phyloP scores from a whole-genome alignment of 108 stramenopile species.

The Stephanodiscus minutulus region DNA sequence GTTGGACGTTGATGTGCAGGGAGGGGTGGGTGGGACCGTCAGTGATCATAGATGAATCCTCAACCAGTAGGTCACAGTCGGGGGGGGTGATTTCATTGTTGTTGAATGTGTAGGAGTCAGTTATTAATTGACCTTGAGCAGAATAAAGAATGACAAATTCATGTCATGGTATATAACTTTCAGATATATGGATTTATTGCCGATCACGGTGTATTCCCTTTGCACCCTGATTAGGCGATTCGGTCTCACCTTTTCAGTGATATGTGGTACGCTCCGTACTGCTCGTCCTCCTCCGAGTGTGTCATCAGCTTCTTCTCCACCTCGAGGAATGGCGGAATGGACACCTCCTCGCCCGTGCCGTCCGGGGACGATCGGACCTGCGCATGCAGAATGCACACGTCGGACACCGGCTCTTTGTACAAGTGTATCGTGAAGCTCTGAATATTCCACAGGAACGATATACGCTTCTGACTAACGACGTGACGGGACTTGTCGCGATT shows the following conservation, averaged over 20 bases:
- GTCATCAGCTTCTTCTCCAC: conserved; percentile 51
- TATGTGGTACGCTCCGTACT: conserved; percentile 59
- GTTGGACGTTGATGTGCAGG: too few species aligned
- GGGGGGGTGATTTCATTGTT: too few species aligned
- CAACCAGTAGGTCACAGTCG: too few species aligned
- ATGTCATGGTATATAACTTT: too few species aligned
- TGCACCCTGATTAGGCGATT: too few species aligned
- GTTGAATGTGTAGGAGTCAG: too few species aligned
- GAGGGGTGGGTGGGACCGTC: too few species aligned
- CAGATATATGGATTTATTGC: too few species aligned
- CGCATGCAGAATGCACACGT: conserved; percentile 80
- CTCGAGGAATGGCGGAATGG: conserved; percentile 75
- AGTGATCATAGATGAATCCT: too few species aligned
- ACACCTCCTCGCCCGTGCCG: conserved; percentile 50
- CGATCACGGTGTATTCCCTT: too few species aligned
- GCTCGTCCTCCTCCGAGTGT: conserved; percentile 50
- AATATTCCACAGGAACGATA: conserved; percentile 77
- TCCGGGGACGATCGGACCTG: conserved; percentile 47
- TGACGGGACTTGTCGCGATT: conserved; percentile 67
- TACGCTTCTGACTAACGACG: conserved; percentile 74
- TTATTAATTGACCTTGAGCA: too few species aligned
- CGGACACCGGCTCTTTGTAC: conserved; percentile 61
- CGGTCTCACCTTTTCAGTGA: conserved; percentile 28
- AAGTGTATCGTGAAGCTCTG: conserved; percentile 78
- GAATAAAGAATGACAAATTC: too few species aligned